These are phyloP conservation scores for Dendrobium officinale DNA, from an alignment of 106 monocot species.

Conservation along the genomic window DNA sequence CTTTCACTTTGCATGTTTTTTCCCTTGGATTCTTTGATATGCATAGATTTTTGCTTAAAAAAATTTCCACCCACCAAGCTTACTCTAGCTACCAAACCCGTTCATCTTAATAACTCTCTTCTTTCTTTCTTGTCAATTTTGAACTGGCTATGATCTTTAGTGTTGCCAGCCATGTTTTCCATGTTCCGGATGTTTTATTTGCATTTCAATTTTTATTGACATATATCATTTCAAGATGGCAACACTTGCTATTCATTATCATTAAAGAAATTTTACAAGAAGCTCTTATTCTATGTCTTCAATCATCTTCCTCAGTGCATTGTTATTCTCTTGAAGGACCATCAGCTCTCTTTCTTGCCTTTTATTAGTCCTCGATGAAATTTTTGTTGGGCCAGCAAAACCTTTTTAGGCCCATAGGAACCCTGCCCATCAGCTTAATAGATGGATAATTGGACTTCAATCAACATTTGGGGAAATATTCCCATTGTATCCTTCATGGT, in stretches of 20 bases:
- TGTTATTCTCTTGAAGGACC: background rate
- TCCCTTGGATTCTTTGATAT: background rate
- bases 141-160: background rate
- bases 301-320: background rate
- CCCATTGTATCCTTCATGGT: constrained; percentile 3
- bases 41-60: background rate
- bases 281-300: background rate
- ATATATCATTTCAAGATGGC: background rate
- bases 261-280: background rate
- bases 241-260: background rate
- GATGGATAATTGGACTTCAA: background rate
- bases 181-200: background rate
- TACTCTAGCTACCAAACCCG: background rate
- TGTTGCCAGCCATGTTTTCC: background rate
- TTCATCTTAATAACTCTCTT: background rate
- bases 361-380: background rate
- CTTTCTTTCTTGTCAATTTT: background rate
- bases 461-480: background rate
- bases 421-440: background rate
- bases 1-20: background rate
- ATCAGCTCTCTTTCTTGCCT: background rate
- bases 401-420: background rate
- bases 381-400: background rate
- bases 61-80: background rate
- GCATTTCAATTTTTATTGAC: background rate